Percentiles rank a stretch among this genome's conserved stretches.
Conservation (phyloP, 805 yeast species). For the Wickerhamomyces alni region DNA sequence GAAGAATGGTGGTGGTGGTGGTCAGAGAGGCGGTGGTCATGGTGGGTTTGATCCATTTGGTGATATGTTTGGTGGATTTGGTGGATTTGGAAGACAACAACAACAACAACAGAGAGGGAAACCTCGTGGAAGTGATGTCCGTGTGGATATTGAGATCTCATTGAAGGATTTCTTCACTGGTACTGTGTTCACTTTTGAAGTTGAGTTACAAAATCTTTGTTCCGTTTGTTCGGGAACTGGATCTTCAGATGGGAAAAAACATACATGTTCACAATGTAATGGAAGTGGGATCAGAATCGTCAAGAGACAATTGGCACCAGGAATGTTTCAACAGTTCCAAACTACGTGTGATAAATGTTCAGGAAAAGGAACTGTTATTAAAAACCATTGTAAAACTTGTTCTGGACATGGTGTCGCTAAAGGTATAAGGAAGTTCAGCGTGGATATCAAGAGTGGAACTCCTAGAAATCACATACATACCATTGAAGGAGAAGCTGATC, state of each 20-base stretch:
- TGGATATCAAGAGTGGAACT: conserved; percentile 68
- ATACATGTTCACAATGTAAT: conserved; percentile 59
- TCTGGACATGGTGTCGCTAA: conserved; percentile 61
- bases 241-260: conserved; percentile 67
- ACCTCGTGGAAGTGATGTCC: conserved; percentile 58
- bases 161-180: conserved; percentile 71
- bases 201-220: conserved; percentile 73
- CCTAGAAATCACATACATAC: conserved; percentile 52
- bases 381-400: conserved; percentile 63
- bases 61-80: conserved; percentile 44
- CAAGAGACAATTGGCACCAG: conserved; percentile 77
- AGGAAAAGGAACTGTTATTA: conserved; percentile 69
- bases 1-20: conserved; percentile 47
- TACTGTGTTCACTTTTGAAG: conserved; percentile 47
- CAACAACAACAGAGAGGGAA: conserved; percentile 29
- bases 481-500: conserved; percentile 75
- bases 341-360: conserved; percentile 72
- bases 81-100: conserved; percentile 27
- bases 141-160: conserved; percentile 48
- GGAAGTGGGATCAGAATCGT: conserved; percentile 70
- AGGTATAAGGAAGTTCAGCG: conserved; percentile 48
- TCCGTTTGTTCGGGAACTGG: conserved; percentile 80
- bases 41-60: conserved; percentile 61
- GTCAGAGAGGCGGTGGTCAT: conserved; percentile 17
- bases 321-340: conserved; percentile 84